Percentiles rank a stretch among this genome's conserved stretches.
Conservation (phyloP, 2,329 filamentous ascomycete genomes). For the Penicillium frequentans region DNA sequence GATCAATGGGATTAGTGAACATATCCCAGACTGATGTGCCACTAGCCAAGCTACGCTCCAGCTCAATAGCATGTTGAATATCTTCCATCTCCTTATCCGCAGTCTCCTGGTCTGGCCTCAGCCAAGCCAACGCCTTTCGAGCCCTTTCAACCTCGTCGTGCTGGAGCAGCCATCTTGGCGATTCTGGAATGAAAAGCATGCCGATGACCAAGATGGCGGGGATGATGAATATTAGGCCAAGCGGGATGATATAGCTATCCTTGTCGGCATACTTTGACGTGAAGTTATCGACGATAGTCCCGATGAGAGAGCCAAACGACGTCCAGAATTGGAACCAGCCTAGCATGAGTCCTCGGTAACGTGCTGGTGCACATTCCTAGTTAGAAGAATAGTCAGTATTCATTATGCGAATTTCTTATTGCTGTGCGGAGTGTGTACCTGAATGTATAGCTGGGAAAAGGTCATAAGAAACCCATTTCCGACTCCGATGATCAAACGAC, state of each 20-base stretch:
- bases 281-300: slow-evolving; percentile 46
- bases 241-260: slow-evolving; percentile 50
- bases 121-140: slow-evolving; percentile 38
- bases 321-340: slow-evolving; percentile 52
- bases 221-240: slow-evolving; percentile 49
- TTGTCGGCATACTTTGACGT: slow-evolving; percentile 40
- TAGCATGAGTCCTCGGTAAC: slow-evolving; percentile 51
- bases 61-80: slow-evolving; percentile 37
- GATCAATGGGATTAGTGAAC: slow-evolving; percentile 53
- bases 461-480: slow-evolving; percentile 61
- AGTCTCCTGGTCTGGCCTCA: slow-evolving; percentile 32
- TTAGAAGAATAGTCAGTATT: neutral
- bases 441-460: slow-evolving; percentile 53
- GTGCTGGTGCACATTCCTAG: slow-evolving; percentile 51
- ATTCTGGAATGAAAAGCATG: slow-evolving; percentile 50
- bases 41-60: slow-evolving; percentile 36
- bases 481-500: slow-evolving; percentile 56
- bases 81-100: slow-evolving; percentile 35
- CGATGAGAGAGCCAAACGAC: slow-evolving; percentile 47
- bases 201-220: slow-evolving; percentile 48
- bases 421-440: slow-evolving; percentile 33
- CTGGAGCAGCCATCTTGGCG: slow-evolving; percentile 46
- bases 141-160: slow-evolving; percentile 10
- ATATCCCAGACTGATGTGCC: slow-evolving; percentile 47
- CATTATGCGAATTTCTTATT: neutral